Base-by-base conservation (phyloP, 805 yeast species). In the Wickerhamiella parazyma region DNA sequence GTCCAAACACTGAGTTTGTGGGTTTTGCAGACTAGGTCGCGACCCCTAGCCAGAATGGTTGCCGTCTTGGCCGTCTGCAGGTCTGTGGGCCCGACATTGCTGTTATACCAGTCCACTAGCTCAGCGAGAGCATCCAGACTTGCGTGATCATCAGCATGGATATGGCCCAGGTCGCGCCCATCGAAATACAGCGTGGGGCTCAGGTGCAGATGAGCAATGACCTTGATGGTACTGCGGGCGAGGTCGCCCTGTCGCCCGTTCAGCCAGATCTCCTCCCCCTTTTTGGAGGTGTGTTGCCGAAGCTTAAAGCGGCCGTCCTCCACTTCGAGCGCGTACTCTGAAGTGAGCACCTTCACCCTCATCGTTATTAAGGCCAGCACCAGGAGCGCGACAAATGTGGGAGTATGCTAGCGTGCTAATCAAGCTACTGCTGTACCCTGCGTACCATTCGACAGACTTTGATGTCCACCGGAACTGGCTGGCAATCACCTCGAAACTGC, bases 401-500 rank as follows among this genome's bases (percentile, higher is more conserved):
- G 36, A 39, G 33, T 39, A 29, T 35, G 19, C 28, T 6, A 11
- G 25, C 4, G n/a, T 39, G 31, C 17, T n/a, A 8, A n/a, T 52
- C 6, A 55, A 55, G 39, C 34, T 78, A 9, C 64, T 81, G 18
- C 63, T 81, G n/a, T 71, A 76, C 43, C 78, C 81, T 6, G 85
- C 89, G 1, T 91, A 89, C 61, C 86, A 75, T 52, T 87, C 96
- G 10, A 91, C 97, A 0, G 98, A 91, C 60, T 89, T 91, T 55
- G 98, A 91, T 58, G 98, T 91, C 19, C 98, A 91, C 61, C 68
- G 98, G 46, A 91, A 91, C 57, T 91, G 98, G 98, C 70, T 91
- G 17, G 94, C 98, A 0, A 79, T 91, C 40, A 89, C 97, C 1
- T 64, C 76, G 53, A 69, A 70, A 4, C 62, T 87, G 16, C 96